Evolutionary conservation across 2,329 filamentous ascomycete genomes (phyloP), one percentile per base, ranked within the genome.

Genomic region (Parascedosporium putredinis): DNA sequence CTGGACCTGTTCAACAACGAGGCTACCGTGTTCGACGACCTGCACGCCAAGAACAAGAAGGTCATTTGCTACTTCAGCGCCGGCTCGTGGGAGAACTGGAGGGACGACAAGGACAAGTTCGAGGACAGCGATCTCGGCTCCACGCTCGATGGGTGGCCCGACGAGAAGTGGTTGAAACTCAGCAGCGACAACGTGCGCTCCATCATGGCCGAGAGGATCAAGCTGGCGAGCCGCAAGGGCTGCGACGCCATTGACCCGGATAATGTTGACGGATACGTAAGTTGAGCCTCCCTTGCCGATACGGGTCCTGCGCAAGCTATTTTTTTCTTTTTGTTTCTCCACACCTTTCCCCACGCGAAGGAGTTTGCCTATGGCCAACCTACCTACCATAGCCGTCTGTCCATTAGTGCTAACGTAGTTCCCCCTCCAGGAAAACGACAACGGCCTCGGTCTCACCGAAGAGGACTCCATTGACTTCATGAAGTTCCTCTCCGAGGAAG

Each of bases 51-150:
- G 5, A 75, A 73, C 7, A 76, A 76, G 58, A 79, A 76, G 53
- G 76, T 86, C 49, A 81, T 88, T 52, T 88, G 84, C 68, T 88
- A 88, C 65, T 88, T 88, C 67, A 83, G 79, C 47, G 83, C 81
- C 0, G 84, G 84, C 1, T 82, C 78, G 6, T 86, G 75, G 56
- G 84, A 88, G 63, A 60, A 78, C 47, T 78, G 74, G 67, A 73
- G 84, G 3, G 64, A 71, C 1, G 84, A 88, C 59, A 70, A 72
- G 16, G 59, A 58, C 25, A 57, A 75, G 4, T 87, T 86, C 58
- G 58, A 66, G 6, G 54, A 67, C 1, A 60, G 64, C 0, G 83
- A 86, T 55, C 60, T 80, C 38, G 84, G 83, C 18, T 70, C 72
- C 3, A 62, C 64, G 5, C 65, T 88, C 4, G 69, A 78, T 9